These are phyloP conservation scores for Albizia julibrissin DNA, from an alignment of 306 rosid species.

Conservation along the genomic window DNA sequence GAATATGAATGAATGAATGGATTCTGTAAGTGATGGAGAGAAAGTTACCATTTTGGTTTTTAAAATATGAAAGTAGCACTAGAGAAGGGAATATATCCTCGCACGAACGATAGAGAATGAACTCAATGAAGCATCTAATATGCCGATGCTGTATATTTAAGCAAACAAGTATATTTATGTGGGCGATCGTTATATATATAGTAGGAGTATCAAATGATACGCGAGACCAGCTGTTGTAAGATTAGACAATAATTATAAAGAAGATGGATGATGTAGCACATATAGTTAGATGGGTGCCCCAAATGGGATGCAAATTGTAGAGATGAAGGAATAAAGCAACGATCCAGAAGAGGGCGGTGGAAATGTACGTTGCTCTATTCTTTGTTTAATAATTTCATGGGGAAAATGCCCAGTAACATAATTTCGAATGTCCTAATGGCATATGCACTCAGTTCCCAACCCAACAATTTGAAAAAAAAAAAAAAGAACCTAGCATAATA, in stretches of 20 bases:
- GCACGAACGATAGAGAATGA: not conserved
- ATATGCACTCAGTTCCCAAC: not conserved
- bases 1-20: not conserved
- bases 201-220: not conserved
- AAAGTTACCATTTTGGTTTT: not conserved
- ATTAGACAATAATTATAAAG: conserved; percentile 5
- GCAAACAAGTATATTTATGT: not conserved
- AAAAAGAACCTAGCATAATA: not conserved
- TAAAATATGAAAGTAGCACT: not conserved
- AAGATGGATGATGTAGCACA: not conserved
- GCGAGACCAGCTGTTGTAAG: not conserved
- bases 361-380: not conserved
- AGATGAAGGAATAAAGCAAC: conserved; percentile 17
- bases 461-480: too few species aligned
- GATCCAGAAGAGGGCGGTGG: not conserved
- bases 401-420: not conserved
- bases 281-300: conserved; percentile 5
- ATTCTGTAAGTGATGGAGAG: not conserved
- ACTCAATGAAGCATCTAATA: conserved; percentile 16
- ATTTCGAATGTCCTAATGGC: conserved; percentile 25
- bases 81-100: not conserved
- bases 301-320: conserved; percentile 34
- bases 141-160: not conserved
- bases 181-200: not conserved
- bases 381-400: not conserved